Percentiles rank a stretch among this genome's conserved stretches.
Evolutionary conservation across 2,329 filamentous ascomycete species (phyloP).

Genomic region (Claviceps maximensis): DNA sequence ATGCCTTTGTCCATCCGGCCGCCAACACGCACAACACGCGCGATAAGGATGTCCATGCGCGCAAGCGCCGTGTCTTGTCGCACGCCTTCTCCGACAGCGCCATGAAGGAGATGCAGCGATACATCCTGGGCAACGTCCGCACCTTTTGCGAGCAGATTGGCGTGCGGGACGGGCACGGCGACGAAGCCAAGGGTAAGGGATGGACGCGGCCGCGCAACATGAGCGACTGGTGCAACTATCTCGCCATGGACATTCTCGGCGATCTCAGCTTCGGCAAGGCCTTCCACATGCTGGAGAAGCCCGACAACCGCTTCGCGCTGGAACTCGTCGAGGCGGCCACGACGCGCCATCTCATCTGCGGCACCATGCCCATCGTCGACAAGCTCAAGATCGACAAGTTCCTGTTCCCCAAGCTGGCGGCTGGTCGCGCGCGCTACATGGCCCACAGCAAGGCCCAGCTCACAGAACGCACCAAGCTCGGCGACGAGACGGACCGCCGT

Average conservation of each 20-base stretch:
- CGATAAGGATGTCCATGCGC: constrained; percentile 54
- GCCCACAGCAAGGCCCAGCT: constrained; percentile 56
- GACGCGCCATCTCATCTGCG: constrained; percentile 56
- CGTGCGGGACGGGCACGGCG: constrained; percentile 18
- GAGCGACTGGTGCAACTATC: constrained; percentile 48
- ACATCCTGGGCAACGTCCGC: constrained; percentile 52
- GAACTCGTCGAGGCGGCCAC: constrained; percentile 54
- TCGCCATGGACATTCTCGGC: constrained; percentile 49
- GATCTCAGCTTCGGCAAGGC: constrained; percentile 49
- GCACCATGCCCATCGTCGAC: constrained; percentile 57
- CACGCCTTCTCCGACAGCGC: constrained; percentile 57
- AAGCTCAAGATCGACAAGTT: constrained; percentile 53
- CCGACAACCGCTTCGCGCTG: constrained; percentile 52
- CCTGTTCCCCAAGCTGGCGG: constrained; percentile 53
- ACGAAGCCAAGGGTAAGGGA: constrained; percentile 34
- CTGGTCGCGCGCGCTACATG: constrained; percentile 56
- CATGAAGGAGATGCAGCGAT: constrained; percentile 54
- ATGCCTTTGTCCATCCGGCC: constrained; percentile 56
- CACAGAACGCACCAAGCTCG: constrained; percentile 50
- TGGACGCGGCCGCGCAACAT: constrained; percentile 49
- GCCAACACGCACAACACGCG: constrained; percentile 63
- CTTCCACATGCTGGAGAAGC: constrained; percentile 46
- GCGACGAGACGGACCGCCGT: constrained; percentile 51
- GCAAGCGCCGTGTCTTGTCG: constrained; percentile 58
- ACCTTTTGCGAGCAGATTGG: constrained; percentile 50